Conservation (phyloP, 2,329 filamentous ascomycete genomes). For the Volutella citrinella region DNA sequence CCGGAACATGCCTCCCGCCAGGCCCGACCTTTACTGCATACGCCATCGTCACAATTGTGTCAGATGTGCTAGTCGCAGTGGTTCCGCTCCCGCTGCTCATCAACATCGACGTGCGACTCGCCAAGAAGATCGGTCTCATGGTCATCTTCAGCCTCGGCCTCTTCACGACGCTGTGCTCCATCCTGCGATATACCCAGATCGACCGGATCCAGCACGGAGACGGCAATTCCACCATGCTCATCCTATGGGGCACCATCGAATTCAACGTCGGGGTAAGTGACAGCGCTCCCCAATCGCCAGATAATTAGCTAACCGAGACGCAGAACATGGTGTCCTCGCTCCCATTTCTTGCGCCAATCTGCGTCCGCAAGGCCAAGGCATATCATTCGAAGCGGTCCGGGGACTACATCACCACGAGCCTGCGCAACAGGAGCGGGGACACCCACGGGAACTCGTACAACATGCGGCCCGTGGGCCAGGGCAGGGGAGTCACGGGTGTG, state of each 20-base stretch:
- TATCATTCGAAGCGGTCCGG: slow-evolving; percentile 38
- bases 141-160: slow-evolving; percentile 51
- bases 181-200: slow-evolving; percentile 51
- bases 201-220: slow-evolving; percentile 46
- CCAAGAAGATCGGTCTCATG: slow-evolving; percentile 49
- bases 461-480: slow-evolving; percentile 35
- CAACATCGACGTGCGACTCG: slow-evolving; percentile 43
- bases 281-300: not conserved
- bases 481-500: slow-evolving; percentile 29
- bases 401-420: slow-evolving; percentile 26
- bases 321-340: slow-evolving; percentile 47
- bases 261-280: slow-evolving; percentile 53
- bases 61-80: slow-evolving; percentile 47
- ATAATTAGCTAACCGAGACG: not conserved
- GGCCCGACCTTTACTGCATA: slow-evolving; percentile 50
- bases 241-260: slow-evolving; percentile 56
- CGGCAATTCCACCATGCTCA: slow-evolving; percentile 53
- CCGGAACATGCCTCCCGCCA: slow-evolving; percentile 43
- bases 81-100: slow-evolving; percentile 49
- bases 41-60: slow-evolving; percentile 49
- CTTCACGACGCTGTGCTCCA: slow-evolving; percentile 53
- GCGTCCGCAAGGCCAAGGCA: slow-evolving; percentile 39
- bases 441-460: slow-evolving; percentile 34
- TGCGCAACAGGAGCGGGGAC: slow-evolving; percentile 18
- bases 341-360: slow-evolving; percentile 43